These are phyloP conservation scores for Capsella rubella DNA, from an alignment of 441 rosid species.

Conservation along the genomic window DNA sequence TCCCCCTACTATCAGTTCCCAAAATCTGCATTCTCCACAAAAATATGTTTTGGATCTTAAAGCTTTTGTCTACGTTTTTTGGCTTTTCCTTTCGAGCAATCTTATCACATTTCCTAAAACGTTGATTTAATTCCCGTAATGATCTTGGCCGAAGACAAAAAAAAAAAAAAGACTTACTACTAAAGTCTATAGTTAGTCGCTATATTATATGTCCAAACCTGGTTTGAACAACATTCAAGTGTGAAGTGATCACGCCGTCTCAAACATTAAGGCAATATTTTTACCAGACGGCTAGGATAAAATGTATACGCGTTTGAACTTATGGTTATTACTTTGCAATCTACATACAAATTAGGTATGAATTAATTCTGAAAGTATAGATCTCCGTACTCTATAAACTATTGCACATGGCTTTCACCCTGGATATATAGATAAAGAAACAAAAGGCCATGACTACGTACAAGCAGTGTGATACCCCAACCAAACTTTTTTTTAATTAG, in stretches of 20 bases:
- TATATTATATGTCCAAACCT: background rate
- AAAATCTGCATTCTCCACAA: slow-evolving; percentile 15
- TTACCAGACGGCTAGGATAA: background rate
- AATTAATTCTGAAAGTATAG: slow-evolving; percentile 21
- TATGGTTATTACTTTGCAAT: slow-evolving; percentile 24
- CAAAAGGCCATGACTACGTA: slow-evolving; percentile 19
- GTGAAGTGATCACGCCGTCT: slow-evolving; percentile 5
- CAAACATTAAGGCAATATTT: slow-evolving; percentile 9
- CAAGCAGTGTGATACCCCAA: slow-evolving; percentile 21
- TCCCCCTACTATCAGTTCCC: slow-evolving; percentile 25
- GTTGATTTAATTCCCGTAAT: background rate
- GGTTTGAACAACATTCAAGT: slow-evolving; percentile 1
- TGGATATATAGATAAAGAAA: background rate
- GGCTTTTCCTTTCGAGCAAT: slow-evolving; percentile 1
- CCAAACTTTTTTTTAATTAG: background rate
- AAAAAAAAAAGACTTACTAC: background rate
- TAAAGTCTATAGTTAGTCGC: slow-evolving; percentile 20
- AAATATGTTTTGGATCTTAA: slow-evolving; percentile 33
- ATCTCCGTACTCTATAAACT: slow-evolving; percentile 19
- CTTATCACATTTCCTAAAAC: background rate
- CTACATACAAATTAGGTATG: slow-evolving; percentile 14
- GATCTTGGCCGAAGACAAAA: slow-evolving; percentile 13
- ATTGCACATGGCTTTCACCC: slow-evolving; percentile 36
- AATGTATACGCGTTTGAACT: slow-evolving; percentile 3
- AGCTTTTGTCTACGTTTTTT: background rate